A percentile compares a stretch with the other conserved stretches of the same genome.
These are phyloP conservation scores for Musa troglodytarum DNA, from an alignment of 176 grass and related monocot species.

Conservation along the genomic window DNA sequence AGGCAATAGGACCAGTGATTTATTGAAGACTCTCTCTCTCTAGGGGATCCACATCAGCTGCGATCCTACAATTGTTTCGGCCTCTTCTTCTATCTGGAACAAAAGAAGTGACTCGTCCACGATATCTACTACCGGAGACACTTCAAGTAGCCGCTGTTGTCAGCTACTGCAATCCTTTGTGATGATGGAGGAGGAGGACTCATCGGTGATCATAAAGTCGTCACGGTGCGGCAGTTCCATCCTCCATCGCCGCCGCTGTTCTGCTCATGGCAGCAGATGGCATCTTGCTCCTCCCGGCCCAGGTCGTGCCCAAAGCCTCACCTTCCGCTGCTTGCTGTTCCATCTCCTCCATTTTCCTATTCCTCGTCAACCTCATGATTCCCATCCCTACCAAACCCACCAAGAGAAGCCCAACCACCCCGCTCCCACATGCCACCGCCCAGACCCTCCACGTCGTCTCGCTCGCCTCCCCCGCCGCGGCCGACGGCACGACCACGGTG, in stretches of 20 bases:
- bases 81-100: no score
- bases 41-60: no score
- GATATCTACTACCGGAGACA: no score
- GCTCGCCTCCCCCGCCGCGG: no score
- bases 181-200: no score
- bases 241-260: conserved; percentile 11
- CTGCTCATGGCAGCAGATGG: conserved; percentile 17
- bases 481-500: conserved; percentile 5
- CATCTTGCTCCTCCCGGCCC: conserved; percentile 21
- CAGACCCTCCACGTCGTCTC: not conserved
- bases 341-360: conserved; percentile 12
- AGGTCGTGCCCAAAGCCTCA: not conserved
- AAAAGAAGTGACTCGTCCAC: no score
- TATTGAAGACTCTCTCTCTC: no score
- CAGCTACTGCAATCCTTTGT: no score
- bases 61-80: no score
- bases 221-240: not conserved
- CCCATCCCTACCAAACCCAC: conserved; percentile 8
- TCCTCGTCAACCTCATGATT: conserved; percentile 11
- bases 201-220: not conserved
- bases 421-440: not conserved
- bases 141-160: no score
- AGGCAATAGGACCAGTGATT: no score
- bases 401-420: conserved; percentile 9
- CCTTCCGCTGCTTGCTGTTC: not conserved